Evolutionary conservation across 768 basidiomycete genomes (phyloP), one percentile per base, ranked within the genome.

Genomic region (Suillus weaverae): DNA sequence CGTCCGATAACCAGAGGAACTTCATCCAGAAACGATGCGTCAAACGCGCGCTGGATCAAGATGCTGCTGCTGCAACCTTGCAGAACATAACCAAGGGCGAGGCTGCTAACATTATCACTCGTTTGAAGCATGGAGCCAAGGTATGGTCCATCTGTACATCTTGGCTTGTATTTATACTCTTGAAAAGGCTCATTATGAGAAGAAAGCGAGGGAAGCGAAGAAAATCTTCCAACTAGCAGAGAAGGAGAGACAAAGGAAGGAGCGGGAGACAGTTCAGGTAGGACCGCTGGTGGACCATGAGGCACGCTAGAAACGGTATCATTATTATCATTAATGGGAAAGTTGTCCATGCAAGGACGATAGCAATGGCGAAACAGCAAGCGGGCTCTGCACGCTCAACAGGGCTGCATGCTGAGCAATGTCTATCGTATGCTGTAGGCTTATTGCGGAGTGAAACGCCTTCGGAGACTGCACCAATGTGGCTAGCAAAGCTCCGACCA

Each of bases 401-500:
- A 82, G 71, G 4, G 90, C 88, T 14, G 90, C 91, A 65, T 78
- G 76, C 71, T 95, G 94, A 10, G 90, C 89, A 36, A 79, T 72
- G 22, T 75, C 75, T 16, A 94, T 79, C 4, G 81, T 73, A 20
- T 72, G 68, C 1, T 80, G 79, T 63, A 93, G 69, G 2, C 77
- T 69, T 4, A 65, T 64, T 14, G 84, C 85, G 62, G 80, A 75
- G n/a, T 79, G 74, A 64, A 91, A 85, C 5, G 78, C 72, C 30
- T 73, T 69, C 11, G 81, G 83, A 33, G 76, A 69, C 7, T 80
- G 74, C 14, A 80, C 77, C n/a, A 95, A 76, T 10, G 80, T 79
- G 6, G 94, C 90, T n/a, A 96, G 75, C 36, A 97, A 71, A 1
- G 90, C 86, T 7, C 95, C 96, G 1, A 92, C 95, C 32, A 97